Percentiles rank a stretch among this genome's conserved stretches.
Conservation (phyloP, 495 filamentous ascomycete genomes). For the Delitschia confertaspora region DNA sequence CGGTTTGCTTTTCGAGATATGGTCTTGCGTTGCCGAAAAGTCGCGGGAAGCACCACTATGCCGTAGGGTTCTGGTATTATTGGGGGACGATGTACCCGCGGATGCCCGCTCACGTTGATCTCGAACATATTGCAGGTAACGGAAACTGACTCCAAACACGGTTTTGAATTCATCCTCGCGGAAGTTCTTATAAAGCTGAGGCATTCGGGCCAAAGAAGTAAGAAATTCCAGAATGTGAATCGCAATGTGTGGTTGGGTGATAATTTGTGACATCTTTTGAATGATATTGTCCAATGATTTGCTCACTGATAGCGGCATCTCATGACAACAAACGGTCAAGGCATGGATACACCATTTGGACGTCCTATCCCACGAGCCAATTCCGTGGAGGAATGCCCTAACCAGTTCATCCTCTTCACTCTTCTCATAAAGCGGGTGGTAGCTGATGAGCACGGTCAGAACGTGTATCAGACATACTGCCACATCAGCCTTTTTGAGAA, state of each 20-base stretch:
- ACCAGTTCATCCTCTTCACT: conserved; percentile 84
- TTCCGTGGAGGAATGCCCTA: conserved; percentile 68
- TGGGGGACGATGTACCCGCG: conserved; percentile 14
- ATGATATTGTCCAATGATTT: conserved; percentile 75
- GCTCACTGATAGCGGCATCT: conserved; percentile 72
- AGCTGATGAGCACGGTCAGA: conserved; percentile 76
- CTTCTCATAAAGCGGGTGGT: conserved; percentile 75
- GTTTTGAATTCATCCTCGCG: conserved; percentile 79
- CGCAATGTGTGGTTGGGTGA: conserved; percentile 81
- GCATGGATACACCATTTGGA: conserved; percentile 91
- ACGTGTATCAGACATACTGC: conserved; percentile 78
- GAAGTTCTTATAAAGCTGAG: conserved; percentile 78
- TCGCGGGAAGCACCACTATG: conserved; percentile 41
- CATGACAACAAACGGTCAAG: conserved; percentile 85
- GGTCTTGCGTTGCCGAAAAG: conserved; percentile 27
- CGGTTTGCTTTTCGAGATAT: background rate
- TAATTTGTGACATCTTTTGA: conserved; percentile 87
- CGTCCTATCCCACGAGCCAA: conserved; percentile 74
- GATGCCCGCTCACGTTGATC: conserved; percentile 43
- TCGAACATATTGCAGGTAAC: conserved; percentile 71
- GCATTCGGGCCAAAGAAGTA: conserved; percentile 72
- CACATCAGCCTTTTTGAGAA: conserved; percentile 79
- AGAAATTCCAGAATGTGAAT: conserved; percentile 94
- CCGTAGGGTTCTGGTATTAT: conserved; percentile 23
- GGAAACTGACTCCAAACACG: conserved; percentile 88